Percentiles rank a stretch among this genome's conserved stretches.
phyloP scores from a whole-genome alignment of 1,284 basidiomycete genomes.

The Blastosporella zonata region DNA sequence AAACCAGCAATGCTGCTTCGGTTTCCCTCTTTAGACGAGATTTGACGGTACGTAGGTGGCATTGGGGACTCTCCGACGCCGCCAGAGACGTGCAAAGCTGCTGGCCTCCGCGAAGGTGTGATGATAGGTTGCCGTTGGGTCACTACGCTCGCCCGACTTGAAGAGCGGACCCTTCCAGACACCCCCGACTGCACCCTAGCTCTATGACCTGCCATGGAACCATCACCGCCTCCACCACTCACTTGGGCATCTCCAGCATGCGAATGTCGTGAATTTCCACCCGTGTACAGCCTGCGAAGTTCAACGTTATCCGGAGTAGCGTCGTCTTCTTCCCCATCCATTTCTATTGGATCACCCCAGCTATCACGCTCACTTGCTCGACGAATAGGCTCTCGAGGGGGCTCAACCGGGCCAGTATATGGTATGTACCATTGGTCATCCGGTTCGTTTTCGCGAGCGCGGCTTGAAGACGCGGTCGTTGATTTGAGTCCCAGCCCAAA shows the following conservation, averaged over 20 bases:
- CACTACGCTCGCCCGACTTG: constrained; percentile 25
- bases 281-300: constrained; percentile 26
- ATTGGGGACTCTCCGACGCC: constrained; percentile 61
- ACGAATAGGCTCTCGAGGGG: constrained; percentile 30
- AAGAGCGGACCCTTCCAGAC: constrained; percentile 32
- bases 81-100: constrained; percentile 41
- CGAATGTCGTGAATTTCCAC: constrained; percentile 10
- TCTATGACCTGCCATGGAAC: constrained; percentile 13
- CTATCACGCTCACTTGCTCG: constrained; percentile 39
- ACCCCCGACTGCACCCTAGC: constrained; percentile 31
- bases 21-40: constrained; percentile 28
- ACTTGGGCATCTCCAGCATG: constrained; percentile 14
- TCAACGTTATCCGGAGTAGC: constrained; percentile 26
- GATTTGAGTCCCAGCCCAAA: constrained; percentile 18
- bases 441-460: constrained; percentile 12
- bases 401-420: constrained; percentile 59
- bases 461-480: constrained; percentile 9
- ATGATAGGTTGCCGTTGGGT: constrained; percentile 29
- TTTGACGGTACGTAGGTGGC: constrained; percentile 30
- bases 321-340: constrained; percentile 32
- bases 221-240: constrained; percentile 1
- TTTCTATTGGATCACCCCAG: constrained; percentile 46
- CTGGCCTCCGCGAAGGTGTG: constrained; percentile 28
- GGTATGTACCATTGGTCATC: constrained; percentile 61
- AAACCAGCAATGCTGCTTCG: constrained; percentile 48